Percentiles rank a stretch among this genome's conserved stretches.
phyloP scores from a whole-genome alignment of 805 yeast genomes.

The Candida morakotiae region DNA sequence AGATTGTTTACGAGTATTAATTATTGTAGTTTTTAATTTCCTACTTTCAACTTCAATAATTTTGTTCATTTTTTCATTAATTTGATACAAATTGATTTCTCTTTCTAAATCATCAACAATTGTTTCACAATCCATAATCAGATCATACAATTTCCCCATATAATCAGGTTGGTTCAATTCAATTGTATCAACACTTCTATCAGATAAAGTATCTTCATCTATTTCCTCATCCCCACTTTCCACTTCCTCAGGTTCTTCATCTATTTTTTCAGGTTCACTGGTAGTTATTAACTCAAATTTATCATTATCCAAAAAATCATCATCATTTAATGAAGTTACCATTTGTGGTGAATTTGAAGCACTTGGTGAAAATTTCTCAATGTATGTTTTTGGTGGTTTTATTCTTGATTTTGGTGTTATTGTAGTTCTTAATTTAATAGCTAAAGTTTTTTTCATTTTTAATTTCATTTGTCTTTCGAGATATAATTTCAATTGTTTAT shows the following conservation, averaged over 20 bases:
- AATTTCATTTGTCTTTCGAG: conserved; percentile 33
- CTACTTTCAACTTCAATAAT: conserved; percentile 31
- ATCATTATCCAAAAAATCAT: conserved; percentile 30
- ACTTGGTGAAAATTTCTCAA: conserved; percentile 26
- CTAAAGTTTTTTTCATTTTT: conserved; percentile 25
- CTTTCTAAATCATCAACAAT: conserved; percentile 30
- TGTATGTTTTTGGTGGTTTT: conserved; percentile 14
- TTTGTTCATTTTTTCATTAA: conserved; percentile 29
- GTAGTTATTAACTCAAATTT: conserved; percentile 28
- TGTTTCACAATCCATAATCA: conserved; percentile 31
- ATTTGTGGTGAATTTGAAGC: conserved; percentile 39
- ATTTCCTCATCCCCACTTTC: conserved; percentile 21
- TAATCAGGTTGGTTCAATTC: conserved; percentile 10
- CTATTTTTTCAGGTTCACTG: conserved; percentile 22
- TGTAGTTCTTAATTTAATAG: conserved; percentile 27
- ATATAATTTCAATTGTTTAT: conserved; percentile 33
- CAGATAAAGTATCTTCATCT: conserved; percentile 8
- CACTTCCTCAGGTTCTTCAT: conserved; percentile 23
- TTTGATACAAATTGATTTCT: conserved; percentile 27
- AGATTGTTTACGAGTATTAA: conserved; percentile 29
- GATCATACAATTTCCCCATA: conserved; percentile 27
- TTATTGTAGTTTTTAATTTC: conserved; percentile 26
- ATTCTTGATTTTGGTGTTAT: conserved; percentile 30
- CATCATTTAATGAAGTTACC: conserved; percentile 30
- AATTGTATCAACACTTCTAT: conserved; percentile 3